Base-by-base conservation (phyloP, 2,329 filamentous ascomycete species). In the Cryphonectria radicalis region DNA sequence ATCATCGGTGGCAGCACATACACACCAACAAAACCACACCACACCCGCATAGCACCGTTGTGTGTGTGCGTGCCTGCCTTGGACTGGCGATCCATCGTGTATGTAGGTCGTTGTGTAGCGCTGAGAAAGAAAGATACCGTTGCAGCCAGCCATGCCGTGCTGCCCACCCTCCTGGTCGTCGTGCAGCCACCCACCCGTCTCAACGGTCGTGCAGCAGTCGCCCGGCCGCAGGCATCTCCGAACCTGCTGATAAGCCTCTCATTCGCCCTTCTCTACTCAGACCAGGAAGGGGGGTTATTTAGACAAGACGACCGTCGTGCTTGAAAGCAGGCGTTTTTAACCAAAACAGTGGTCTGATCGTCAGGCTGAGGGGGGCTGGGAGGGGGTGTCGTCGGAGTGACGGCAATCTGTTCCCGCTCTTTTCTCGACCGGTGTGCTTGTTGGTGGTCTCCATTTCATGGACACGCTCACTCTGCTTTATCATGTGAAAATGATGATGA, bases 361-460 rank as follows among this genome's bases (percentile, higher is more conserved):
- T 55, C 59, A 59, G 35, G 53, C 59, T 53, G 37, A 42, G 25
- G 43, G 42, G 22, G n/a, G 43, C 4, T 22, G 19, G 43, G 43
- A 17, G 43, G 43, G 5, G 22, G 17, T 8, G 19, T 50, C 1
- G 8, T 50, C 46, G 19, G 17, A 19, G 53, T 57, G 64, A 28
- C 22, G 59, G 59, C 32, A 37, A 35, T 4, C 13, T 32, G 66
- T 43, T 46, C 43, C 43, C 19, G 5, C 19, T 1, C 46, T 6
- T 4, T 43, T 22, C 43, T 42, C 53, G 17, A 53, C 32, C 4
- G 28, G 65, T 28, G 60, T 50, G 63, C 42, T 74, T 60, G 74
- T 67, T 74, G 72, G 73, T 72, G 53, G 55, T 63, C 55, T 40
- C 37, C 37, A 40, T 66, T 59, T 19, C 68, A 62, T 66, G 63